Evolutionary conservation across 2,329 filamentous ascomycete species (phyloP), one percentile per base, ranked within the genome.

Genomic region (Alternaria sp.): DNA sequence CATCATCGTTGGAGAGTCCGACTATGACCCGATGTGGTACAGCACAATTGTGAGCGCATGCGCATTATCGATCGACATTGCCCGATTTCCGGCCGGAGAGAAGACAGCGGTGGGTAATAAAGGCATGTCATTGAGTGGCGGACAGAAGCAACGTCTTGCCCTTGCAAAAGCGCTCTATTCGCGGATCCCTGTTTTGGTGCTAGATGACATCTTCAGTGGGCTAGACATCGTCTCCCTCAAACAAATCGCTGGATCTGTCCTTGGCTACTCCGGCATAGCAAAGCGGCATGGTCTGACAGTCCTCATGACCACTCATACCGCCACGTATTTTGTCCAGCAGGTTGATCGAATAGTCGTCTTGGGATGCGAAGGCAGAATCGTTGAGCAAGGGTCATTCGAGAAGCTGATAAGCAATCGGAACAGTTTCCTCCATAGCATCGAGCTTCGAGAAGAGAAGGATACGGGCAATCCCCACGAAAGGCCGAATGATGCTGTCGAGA

Each of bases 1-100:
- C 43, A 57, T 47, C 15, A 57, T 57, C 32, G 4, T 57, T 21
- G 54, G 25, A 9, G 17, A 26, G 17, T 36, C 25, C 44, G 23
- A 25, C 7, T 19, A 40, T 25, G 54, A 57, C 11, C 44, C 30
- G 28, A 19, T 19, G 15, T 57, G 54, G 54, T 57, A 57, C 36
- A 26, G 19, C 26, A n/a, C 21, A 5, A 28, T 57, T 36, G 40
- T 56, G 23, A 43, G 30, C 25, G 43, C 53, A 46, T 56, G 53
- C 15, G 53, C 53, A 12, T 26, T 56, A 9, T 43, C 40, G 8
- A 43, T 12, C 21, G 53, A 56, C 19, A 32, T 56, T n/a, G 53
- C 8, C 17, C 53, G 53, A 25, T 12, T 56, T 12, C 53, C 53
- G 11, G 23, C 23, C 13, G 53, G 53, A 32, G 43, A 47, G 10